phyloP scores from a whole-genome alignment of 345 rosid genomes.

The Populus alba region DNA sequence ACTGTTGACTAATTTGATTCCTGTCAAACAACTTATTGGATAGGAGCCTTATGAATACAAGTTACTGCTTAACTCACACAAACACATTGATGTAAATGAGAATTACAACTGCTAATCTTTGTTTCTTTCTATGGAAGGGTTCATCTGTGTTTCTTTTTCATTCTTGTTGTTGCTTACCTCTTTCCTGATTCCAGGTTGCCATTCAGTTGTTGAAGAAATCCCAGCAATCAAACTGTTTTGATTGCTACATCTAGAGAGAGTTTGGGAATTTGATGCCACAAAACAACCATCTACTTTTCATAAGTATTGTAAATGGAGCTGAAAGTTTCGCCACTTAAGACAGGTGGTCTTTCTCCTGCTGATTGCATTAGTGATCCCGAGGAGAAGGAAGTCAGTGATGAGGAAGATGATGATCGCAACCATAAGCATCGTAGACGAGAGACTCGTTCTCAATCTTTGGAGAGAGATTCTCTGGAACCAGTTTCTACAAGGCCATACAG shows the following conservation, averaged over 20 bases:
- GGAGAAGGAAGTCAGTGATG: conserved; percentile 94
- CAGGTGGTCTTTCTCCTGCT: conserved; percentile 54
- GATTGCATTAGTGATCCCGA: conserved; percentile 74
- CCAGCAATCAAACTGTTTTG: conserved; percentile 7
- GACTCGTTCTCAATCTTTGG: conserved; percentile 62
- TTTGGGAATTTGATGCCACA: conserved; percentile 21
- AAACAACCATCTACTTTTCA: conserved; percentile 5
- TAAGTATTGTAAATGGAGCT: conserved; percentile 52
- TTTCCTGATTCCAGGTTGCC: conserved; percentile 23
- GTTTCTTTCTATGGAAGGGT: not conserved
- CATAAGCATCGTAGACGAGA: conserved; percentile 90
- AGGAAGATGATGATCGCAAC: conserved; percentile 97
- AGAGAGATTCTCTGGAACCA: conserved; percentile 61
- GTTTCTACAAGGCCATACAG: conserved; percentile 57
- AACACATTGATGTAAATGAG: not conserved
- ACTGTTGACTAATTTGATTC: not conserved
- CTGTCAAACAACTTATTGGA: not conserved
- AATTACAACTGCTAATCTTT: not conserved
- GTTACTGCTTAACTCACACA: not conserved
- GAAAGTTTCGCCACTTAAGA: conserved; percentile 67
- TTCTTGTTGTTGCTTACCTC: not conserved
- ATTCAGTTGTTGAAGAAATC: conserved; percentile 9
- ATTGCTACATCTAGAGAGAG: conserved; percentile 12
- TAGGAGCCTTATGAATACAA: not conserved
- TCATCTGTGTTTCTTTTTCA: not conserved